Evolutionary conservation across 1,284 basidiomycete genomes (phyloP).

Genomic region (Tylopilus orsonianus): DNA sequence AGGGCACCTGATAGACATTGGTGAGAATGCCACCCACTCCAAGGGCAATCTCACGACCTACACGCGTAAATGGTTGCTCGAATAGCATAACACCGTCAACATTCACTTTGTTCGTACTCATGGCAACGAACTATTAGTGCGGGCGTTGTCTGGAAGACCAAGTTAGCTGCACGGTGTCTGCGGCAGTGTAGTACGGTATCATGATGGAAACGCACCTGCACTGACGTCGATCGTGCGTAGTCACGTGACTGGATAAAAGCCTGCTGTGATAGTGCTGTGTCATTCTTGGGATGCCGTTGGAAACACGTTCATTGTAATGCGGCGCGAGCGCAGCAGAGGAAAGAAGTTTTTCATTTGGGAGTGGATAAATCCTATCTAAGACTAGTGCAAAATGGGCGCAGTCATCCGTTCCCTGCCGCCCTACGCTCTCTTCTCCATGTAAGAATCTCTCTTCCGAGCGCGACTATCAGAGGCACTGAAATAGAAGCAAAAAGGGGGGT

Average conservation of each 20-base stretch:
- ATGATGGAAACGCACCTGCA: too few relatives aligned
- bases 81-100: slow-evolving; percentile 81
- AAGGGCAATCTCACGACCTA: slow-evolving; percentile 38
- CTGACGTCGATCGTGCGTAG: slow-evolving; percentile 23
- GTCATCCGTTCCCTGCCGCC: slow-evolving; percentile 20
- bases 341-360: slow-evolving; percentile 12
- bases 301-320: slow-evolving; percentile 22
- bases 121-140: slow-evolving; percentile 20
- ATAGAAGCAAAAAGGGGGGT: slow-evolving; percentile 90
- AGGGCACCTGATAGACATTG: slow-evolving; percentile 62
- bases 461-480: slow-evolving; percentile 77
- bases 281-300: neutral
- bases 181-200: neutral
- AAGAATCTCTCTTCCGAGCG: slow-evolving; percentile 66
- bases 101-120: slow-evolving; percentile 56
- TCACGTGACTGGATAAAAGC: slow-evolving; percentile 26
- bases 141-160: slow-evolving; percentile 11
- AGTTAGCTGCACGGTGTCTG: slow-evolving; percentile 1
- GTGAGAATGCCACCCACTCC: slow-evolving; percentile 11
- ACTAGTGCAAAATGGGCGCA: slow-evolving; percentile 1
- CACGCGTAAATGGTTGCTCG: slow-evolving; percentile 83
- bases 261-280: neutral
- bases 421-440: slow-evolving; percentile 49
- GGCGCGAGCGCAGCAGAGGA: slow-evolving; percentile 13
- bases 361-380: slow-evolving; percentile 12